Percentiles rank a stretch among this genome's conserved stretches.
These are phyloP conservation scores for Solanum habrochaites DNA, from an alignment of 257 asterid species.

Conservation along the genomic window DNA sequence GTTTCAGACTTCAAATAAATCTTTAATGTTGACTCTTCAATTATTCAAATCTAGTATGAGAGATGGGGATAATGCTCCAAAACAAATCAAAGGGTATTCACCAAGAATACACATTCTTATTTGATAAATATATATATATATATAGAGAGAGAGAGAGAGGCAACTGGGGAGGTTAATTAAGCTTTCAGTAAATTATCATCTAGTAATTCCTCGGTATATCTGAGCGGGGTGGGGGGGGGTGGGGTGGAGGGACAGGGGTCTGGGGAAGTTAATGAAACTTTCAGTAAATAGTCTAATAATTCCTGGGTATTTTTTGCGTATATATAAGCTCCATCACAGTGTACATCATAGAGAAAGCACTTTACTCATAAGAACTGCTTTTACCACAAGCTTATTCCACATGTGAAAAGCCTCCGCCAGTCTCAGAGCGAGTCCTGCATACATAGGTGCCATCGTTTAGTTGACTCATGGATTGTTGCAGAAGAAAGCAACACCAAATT, in stretches of 20 bases:
- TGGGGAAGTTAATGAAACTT: not conserved
- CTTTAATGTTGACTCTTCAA: not conserved
- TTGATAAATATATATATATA: not conserved
- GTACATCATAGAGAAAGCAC: not conserved
- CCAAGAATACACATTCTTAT: not conserved
- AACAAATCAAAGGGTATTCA: not conserved
- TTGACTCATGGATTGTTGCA: not conserved
- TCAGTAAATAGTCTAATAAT: not conserved
- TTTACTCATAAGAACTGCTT: not conserved
- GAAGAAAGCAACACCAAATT: not conserved
- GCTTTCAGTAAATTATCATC: not conserved
- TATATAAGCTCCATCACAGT: not conserved
- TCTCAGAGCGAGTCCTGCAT: slow-evolving; percentile 67
- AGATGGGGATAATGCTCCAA: not conserved
- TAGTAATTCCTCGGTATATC: not conserved
- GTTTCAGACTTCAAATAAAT: not conserved
- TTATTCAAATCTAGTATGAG: not conserved
- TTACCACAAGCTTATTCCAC: slow-evolving; percentile 28
- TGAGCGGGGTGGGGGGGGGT: rapidly evolving
- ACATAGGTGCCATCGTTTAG: not conserved
- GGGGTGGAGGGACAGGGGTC: not conserved
- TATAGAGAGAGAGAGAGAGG: not conserved
- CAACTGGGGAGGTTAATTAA: not conserved
- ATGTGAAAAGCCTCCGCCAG: slow-evolving; percentile 73
- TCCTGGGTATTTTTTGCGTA: not conserved